Evolutionary conservation across 176 grass and related monocot genomes (phyloP).

Genomic region (Musa schizocarpa): DNA sequence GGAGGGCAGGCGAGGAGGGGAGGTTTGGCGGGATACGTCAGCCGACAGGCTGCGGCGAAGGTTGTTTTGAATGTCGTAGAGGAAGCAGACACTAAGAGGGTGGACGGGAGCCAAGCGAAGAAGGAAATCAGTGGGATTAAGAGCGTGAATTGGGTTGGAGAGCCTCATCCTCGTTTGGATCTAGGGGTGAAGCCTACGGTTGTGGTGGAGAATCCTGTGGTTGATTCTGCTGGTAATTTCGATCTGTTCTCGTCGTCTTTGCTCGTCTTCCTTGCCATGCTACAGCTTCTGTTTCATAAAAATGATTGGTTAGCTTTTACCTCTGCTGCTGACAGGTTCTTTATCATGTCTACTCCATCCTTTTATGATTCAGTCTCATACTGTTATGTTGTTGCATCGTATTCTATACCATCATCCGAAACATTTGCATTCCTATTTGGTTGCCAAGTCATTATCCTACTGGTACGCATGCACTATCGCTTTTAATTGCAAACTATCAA

Average conservation of each 20-base stretch:
- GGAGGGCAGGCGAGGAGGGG: slow-evolving; percentile 37
- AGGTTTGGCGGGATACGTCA: slow-evolving; percentile 30
- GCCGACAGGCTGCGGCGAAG: slow-evolving; percentile 49
- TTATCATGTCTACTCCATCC: background rate
- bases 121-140: slow-evolving; percentile 55
- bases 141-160: slow-evolving; percentile 38
- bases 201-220: slow-evolving; percentile 29
- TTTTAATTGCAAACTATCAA: background rate
- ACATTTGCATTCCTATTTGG: too few species aligned
- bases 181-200: slow-evolving; percentile 33
- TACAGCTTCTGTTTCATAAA: background rate
- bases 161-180: slow-evolving; percentile 43
- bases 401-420: too few species aligned
- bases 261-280: background rate
- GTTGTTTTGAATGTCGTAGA: slow-evolving; percentile 69
- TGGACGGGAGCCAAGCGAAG: slow-evolving; percentile 67
- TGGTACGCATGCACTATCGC: too few species aligned
- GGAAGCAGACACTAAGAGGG: slow-evolving; percentile 82
- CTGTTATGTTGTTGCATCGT: too few species aligned
- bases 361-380: background rate
- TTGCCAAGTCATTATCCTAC: background rate
- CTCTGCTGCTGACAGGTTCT: background rate
- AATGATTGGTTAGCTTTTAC: too few species aligned
- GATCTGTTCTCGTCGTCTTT: background rate
- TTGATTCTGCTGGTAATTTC: slow-evolving; percentile 56